A percentile compares a stretch with the other conserved stretches of the same genome.
Evolutionary conservation across 345 rosid genomes (phyloP).

Genomic region (Gossypium anomalum): DNA sequence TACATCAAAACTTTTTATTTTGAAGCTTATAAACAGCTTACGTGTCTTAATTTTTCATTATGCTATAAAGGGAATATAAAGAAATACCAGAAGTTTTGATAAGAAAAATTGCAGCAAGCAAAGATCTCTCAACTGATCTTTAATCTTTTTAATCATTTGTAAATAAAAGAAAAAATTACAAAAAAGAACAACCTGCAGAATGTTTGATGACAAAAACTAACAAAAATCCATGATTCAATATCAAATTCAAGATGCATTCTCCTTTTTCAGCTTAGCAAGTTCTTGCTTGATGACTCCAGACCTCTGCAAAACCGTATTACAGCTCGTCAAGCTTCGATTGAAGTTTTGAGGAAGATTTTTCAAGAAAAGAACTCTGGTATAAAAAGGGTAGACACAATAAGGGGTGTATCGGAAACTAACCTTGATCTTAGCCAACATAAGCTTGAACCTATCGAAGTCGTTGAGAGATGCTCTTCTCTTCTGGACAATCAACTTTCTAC

Average conservation of each 20-base stretch:
- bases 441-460: constrained; percentile 63
- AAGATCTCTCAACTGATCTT: background rate
- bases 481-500: constrained; percentile 73
- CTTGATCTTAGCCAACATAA: constrained; percentile 65
- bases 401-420: constrained; percentile 19
- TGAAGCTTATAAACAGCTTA: no score
- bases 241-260: constrained; percentile 21
- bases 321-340: background rate
- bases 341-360: background rate
- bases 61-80: no score
- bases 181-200: constrained; percentile 7
- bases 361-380: background rate
- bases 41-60: no score
- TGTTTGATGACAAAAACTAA: constrained; percentile 17
- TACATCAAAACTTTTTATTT: no score
- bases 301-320: constrained; percentile 32
- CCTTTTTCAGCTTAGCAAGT: constrained; percentile 55
- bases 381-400: background rate
- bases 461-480: constrained; percentile 71
- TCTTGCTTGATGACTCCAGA: constrained; percentile 57
- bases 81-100: no score
- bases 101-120: background rate
- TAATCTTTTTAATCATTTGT: background rate
- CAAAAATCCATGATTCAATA: constrained; percentile 11
- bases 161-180: constrained; percentile 2